These are phyloP conservation scores for Aspergillus sp. DNA, from an alignment of 2,329 filamentous ascomycete genomes.

Conservation along the genomic window DNA sequence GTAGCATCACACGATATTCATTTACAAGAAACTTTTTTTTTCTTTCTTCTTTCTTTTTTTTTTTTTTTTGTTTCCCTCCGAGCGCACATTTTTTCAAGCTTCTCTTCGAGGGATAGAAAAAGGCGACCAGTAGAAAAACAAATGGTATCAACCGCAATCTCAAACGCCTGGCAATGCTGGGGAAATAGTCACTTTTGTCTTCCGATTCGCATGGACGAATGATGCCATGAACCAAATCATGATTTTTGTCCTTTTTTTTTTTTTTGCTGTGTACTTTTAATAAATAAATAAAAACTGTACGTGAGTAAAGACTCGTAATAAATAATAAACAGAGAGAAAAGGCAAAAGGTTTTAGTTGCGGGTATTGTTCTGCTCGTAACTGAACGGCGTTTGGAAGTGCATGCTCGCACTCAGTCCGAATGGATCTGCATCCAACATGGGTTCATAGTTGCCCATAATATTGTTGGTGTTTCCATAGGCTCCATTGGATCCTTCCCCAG, in stretches of 20 bases:
- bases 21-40: too few species aligned
- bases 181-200: conserved; percentile 25
- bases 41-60: not conserved
- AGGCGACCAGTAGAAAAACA: conserved; percentile 7
- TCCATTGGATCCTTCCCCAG: conserved; percentile 31
- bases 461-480: conserved; percentile 44
- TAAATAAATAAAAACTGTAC: conserved; percentile 5
- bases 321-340: conserved; percentile 6
- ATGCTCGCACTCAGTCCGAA: conserved; percentile 92
- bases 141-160: conserved; percentile 28
- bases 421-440: conserved; percentile 85
- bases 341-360: conserved; percentile 20
- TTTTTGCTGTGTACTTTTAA: too few species aligned
- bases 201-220: conserved; percentile 4
- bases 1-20: too few species aligned
- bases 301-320: not conserved
- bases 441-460: conserved; percentile 70
- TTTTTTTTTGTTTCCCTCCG: not conserved
- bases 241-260: too few species aligned
- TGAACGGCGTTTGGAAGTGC: conserved; percentile 84
- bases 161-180: conserved; percentile 32
- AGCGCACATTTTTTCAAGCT: too few species aligned
- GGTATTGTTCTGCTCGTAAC: conserved; percentile 37
- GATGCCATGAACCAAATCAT: too few species aligned
- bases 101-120: not conserved